phyloP scores from a whole-genome alignment of 345 rosid genomes.

The Tarenaya hassleriana region DNA sequence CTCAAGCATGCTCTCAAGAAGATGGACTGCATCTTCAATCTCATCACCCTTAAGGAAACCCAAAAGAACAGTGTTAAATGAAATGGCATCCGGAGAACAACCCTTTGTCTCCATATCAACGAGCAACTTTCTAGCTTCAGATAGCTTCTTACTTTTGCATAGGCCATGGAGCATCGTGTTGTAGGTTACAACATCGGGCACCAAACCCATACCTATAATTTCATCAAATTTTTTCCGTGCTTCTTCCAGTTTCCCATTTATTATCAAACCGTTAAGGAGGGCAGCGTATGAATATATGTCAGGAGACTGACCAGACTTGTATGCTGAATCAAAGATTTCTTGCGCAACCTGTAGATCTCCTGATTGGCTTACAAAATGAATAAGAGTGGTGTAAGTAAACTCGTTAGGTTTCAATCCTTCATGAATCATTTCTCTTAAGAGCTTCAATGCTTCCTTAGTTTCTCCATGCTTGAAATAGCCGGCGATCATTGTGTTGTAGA shows the following conservation, averaged over 20 bases:
- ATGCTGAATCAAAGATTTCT: conserved; percentile 7
- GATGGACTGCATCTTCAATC: conserved; percentile 12
- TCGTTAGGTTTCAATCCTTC: conserved; percentile 10
- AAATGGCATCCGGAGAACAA: conserved; percentile 10
- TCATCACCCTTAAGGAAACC: conserved; percentile 12
- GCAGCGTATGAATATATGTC: conserved; percentile 12
- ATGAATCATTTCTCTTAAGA: conserved; percentile 7
- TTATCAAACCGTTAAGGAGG: conserved; percentile 11
- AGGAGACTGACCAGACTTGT: conserved; percentile 8
- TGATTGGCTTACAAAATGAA: conserved; percentile 3
- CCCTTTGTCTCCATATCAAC: conserved; percentile 7
- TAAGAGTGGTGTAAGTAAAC: neutral
- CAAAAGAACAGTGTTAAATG: conserved; percentile 5
- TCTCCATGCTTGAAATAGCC: conserved; percentile 9
- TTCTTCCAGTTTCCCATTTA: conserved; percentile 9
- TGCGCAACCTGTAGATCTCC: neutral
- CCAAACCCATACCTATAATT: conserved; percentile 7
- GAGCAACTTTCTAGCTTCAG: conserved; percentile 19
- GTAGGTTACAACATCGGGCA: conserved; percentile 5
- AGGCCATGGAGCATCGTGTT: neutral
- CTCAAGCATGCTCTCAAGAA: conserved; percentile 16
- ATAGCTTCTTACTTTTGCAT: conserved; percentile 8
- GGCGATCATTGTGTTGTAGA: neutral
- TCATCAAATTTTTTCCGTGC: conserved; percentile 13
- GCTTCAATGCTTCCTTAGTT: conserved; percentile 6